Conservation (phyloP, 2,329 filamentous ascomycete species). For the Pseudogymnoascus sp. region DNA sequence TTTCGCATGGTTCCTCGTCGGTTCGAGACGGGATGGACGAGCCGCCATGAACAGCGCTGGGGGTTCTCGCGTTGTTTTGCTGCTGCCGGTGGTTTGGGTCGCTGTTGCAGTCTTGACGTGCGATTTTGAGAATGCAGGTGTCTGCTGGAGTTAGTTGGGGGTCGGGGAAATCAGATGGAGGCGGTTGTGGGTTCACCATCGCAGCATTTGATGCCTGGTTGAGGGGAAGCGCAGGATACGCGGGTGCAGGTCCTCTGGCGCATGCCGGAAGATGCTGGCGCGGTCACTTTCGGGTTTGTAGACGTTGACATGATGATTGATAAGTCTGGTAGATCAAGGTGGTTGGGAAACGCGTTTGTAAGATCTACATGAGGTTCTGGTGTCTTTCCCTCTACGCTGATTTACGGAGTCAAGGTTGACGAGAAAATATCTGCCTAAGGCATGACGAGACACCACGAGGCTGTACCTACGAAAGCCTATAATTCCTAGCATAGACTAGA, state of each 20-base stretch:
- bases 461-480: too few relatives aligned
- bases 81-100: neutral
- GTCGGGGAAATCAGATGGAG: neutral
- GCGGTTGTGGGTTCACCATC: neutral
- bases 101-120: neutral
- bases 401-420: too few relatives aligned
- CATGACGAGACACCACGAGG: too few relatives aligned
- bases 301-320: neutral
- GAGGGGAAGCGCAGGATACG: neutral
- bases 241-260: neutral
- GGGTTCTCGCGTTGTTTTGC: neutral
- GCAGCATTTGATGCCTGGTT: neutral
- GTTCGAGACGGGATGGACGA: neutral
- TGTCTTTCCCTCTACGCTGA: too few relatives aligned
- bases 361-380: neutral
- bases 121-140: neutral
- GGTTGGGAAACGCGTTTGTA: neutral
- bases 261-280: neutral
- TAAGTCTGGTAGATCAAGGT: neutral
- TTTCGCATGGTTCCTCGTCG: constrained; percentile 1
- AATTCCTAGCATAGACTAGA: too few relatives aligned
- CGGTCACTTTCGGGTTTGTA: neutral
- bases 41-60: neutral
- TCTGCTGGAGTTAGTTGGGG: neutral
- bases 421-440: too few relatives aligned